Evolutionary conservation across 2,329 filamentous ascomycete species (phyloP), one percentile per base, ranked within the genome.

Genomic region (Fusarium denticulatum): DNA sequence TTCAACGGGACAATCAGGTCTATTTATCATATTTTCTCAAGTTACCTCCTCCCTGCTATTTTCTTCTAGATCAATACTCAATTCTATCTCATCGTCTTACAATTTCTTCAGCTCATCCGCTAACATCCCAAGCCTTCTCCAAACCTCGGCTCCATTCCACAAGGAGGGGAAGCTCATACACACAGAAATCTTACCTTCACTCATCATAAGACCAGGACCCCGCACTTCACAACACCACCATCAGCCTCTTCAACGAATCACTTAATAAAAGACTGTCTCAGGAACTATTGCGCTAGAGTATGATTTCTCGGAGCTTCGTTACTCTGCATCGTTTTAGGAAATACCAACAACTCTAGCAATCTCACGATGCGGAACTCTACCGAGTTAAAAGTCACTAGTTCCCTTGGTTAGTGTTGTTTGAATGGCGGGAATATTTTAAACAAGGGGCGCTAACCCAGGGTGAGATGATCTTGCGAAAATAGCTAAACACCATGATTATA

Each of bases 151-250:
- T 53, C 40, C 24, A n/a, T 22, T 22, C 30, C 12, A 4, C 5
- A 40, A 32, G 37, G 64, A 67, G 63, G 64, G 64, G 64, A 34
- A 67, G 24, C 22, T 24, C 32, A 22, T 50, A 60, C 53, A 67
- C 50, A 53, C 39, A 43, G 18, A 20, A 22, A n/a, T 30, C 32
- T 28, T 12, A 34, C 22, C 32, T 34, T n/a, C 14, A 46, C 10
- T 37, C 15, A 67, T 67, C 64, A 67, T 34, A 36, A 67, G 64
- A 67, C 46, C 55, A 16, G 16, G 20, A 67, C 64, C 64, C 64
- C 64, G 64, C 64, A 67, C 9, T 67, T 67, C 14, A 61, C 40
- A 67, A 61, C 64, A 67, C 64, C 64, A 61, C 50, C 34, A 67
- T 30, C 46, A 22, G 26, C 1, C 14, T 37, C 13, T 39, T 0